Evolutionary conservation across 306 rosid genomes (phyloP), one percentile per base, ranked within the genome.

Genomic region (Corylus avellana): DNA sequence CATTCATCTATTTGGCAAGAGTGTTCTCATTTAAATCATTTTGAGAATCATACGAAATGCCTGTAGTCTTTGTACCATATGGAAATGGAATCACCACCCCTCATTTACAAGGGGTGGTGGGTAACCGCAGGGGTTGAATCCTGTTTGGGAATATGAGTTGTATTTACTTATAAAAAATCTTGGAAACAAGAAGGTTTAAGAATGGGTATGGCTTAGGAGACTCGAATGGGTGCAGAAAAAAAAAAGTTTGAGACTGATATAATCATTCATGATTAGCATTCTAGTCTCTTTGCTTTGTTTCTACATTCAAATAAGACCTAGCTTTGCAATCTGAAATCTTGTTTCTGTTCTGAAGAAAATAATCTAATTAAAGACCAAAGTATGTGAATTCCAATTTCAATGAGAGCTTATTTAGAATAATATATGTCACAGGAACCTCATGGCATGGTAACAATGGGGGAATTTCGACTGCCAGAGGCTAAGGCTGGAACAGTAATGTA

Each of bases 391-490:
- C 46, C 57, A 63, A 67, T 12, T 56, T 73, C 29, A 69, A 66
- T 0, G 25, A 29, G 22, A 59, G 75, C 70, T 75, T 79, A 76
- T 69, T 69, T 73, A 81, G 8, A 12, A 57, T 3, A 39, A 73
- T 32, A 49, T 22, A 8, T 62, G 16, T 58, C 10, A 27, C 97
- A 95, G 98, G 98, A 95, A 67, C 44, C 90, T 58, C 84, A 90
- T 46, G 71, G 75, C 90, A 75, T 81, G 87, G 90, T 91, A 67
- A 86, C 88, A 20, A 74, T 96, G 2, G 98, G 90, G 0, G 94
- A 96, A 79, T 96, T 90, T 85, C 96, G 99, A 77, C 77, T 96
- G 80, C 99, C 99, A 11, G 99, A 96, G 86, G 90, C 92, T 7
- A 93, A 83, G 90, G 86, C 84, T 11, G 99, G 98, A 84, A 93